Evolutionary conservation across 306 rosid species (phyloP).

Genomic region (Trifolium subterraneum): DNA sequence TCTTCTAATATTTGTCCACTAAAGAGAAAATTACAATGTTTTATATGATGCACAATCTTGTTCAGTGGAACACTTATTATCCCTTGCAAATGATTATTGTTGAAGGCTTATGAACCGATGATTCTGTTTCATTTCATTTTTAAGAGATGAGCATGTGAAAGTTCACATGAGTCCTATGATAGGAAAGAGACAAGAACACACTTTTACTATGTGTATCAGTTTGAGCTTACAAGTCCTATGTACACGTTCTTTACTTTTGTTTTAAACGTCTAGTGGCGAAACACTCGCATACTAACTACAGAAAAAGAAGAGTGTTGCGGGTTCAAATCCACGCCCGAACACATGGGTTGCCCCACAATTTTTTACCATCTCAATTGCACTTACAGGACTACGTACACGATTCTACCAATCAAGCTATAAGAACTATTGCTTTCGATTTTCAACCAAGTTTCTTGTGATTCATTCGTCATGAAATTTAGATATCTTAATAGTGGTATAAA

Average conservation of each 20-base stretch:
- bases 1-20: neutral
- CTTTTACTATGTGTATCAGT: neutral
- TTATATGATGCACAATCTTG: neutral
- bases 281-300: too few relatives aligned
- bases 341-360: too few relatives aligned
- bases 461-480: neutral
- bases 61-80: neutral
- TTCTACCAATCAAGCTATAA: neutral
- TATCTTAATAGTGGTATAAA: neutral
- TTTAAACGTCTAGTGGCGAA: too few relatives aligned
- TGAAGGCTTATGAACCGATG: neutral
- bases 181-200: neutral
- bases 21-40: slow-evolving; percentile 4
- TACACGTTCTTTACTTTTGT: neutral
- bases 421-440: neutral
- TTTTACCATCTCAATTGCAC: neutral
- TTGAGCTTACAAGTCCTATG: neutral
- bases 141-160: slow-evolving; percentile 2
- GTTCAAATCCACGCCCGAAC: neutral
- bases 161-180: slow-evolving; percentile 28
- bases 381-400: neutral
- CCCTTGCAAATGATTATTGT: slow-evolving; percentile 16
- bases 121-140: slow-evolving; percentile 1
- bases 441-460: neutral
- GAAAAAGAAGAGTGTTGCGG: neutral